Percentiles rank a stretch among this genome's conserved stretches.
These are phyloP conservation scores for Kluyveromyces marxianus DNA, from an alignment of 1,139 yeast genomes.

Conservation along the genomic window DNA sequence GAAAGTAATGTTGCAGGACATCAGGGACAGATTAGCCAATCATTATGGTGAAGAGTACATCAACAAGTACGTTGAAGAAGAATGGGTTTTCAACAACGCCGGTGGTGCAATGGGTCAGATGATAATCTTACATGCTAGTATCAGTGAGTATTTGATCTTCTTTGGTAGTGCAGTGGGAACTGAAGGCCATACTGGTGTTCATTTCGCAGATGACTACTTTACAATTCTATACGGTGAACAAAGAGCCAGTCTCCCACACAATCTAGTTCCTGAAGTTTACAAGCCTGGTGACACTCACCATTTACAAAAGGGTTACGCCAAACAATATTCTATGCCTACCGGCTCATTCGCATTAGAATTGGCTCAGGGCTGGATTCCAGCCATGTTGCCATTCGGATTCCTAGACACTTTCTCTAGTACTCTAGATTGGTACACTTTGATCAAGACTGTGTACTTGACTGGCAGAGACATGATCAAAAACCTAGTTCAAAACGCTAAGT, in stretches of 20 bases:
- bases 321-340: constrained; percentile 79
- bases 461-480: constrained; percentile 70
- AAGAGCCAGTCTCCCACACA: constrained; percentile 58
- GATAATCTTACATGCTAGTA: constrained; percentile 93
- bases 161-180: constrained; percentile 89
- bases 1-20: constrained; percentile 40
- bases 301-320: constrained; percentile 59
- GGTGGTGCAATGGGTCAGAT: constrained; percentile 99
- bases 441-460: constrained; percentile 63
- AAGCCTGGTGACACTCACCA: constrained; percentile 80
- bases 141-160: constrained; percentile 82
- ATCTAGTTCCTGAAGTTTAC: constrained; percentile 57
- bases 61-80: constrained; percentile 62
- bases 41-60: constrained; percentile 62
- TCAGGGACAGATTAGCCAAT: constrained; percentile 51
- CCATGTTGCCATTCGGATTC: constrained; percentile 95
- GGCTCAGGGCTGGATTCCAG: constrained; percentile 98
- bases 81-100: constrained; percentile 95
- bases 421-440: constrained; percentile 62
- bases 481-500: constrained; percentile 44
- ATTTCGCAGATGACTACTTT: constrained; percentile 94
- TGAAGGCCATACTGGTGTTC: constrained; percentile 94
- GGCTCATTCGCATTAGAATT: constrained; percentile 85
- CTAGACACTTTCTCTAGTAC: constrained; percentile 75
- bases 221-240: constrained; percentile 79